phyloP scores from a whole-genome alignment of 805 yeast genomes.

The Blastobotrys terrestris region DNA sequence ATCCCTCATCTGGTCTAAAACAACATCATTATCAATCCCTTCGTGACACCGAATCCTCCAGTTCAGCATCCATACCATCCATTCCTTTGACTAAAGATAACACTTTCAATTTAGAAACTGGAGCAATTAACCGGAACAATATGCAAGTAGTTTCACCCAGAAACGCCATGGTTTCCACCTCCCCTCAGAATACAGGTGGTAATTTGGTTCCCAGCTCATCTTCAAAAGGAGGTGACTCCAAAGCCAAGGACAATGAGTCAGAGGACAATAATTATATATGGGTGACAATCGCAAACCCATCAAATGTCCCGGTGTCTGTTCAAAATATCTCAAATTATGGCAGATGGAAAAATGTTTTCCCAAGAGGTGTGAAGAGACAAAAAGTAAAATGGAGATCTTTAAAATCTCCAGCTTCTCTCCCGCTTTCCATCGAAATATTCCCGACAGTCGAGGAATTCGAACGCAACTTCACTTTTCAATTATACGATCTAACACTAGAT shows the following conservation, averaged over 20 bases:
- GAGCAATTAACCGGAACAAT: not conserved
- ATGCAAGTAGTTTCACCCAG: not conserved
- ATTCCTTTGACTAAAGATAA: not conserved
- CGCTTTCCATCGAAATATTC: conserved; percentile 70
- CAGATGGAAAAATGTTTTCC: conserved; percentile 89
- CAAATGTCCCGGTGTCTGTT: conserved; percentile 51
- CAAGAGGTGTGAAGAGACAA: conserved; percentile 57
- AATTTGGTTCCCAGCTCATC: not conserved
- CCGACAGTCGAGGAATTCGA: conserved; percentile 67
- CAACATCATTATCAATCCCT: not conserved
- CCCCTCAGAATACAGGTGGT: conserved; percentile 6
- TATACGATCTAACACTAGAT: conserved; percentile 71
- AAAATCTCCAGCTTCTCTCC: conserved; percentile 89
- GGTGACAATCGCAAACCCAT: conserved; percentile 72
- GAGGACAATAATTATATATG: conserved; percentile 37
- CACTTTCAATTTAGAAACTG: not conserved
- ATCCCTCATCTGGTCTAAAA: not conserved
- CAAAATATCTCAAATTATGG: conserved; percentile 60
- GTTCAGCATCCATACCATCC: not conserved
- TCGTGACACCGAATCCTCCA: not conserved
- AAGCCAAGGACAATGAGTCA: conserved; percentile 5
- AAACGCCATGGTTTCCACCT: conserved; percentile 5
- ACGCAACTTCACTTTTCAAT: conserved; percentile 67
- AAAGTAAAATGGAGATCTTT: conserved; percentile 89
- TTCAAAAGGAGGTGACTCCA: not conserved